Evolutionary conservation across 2,329 filamentous ascomycete species (phyloP), one percentile per base, ranked within the genome.

Genomic region (Nemania abortiva): DNA sequence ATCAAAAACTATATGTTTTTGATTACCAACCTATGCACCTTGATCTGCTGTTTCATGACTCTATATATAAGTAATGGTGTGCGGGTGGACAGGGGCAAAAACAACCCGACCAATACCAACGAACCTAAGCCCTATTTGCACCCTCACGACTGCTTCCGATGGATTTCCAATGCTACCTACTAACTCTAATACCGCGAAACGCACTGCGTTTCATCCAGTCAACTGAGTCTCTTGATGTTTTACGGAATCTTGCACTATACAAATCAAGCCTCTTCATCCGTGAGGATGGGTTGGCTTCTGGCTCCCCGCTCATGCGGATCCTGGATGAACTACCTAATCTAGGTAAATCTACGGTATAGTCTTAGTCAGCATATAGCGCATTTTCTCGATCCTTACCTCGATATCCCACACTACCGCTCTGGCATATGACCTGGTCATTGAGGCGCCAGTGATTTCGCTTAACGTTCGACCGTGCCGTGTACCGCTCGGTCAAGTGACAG

Each of bases 11-110:
- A 20, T 20, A 20, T 15, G 15, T 15, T 57, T 57, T 3, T 18
- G 5, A 45, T 42, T 57, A 57, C 54, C 34, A 42, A 57, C 42
- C 31, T 42, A 42, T 42, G 13, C 31, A 15, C 15, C 9, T 56
- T 9, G 15, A 39, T 20, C 18, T 2, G 3, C 31, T 18, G 31
- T 37, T 22, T 13, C 7, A 22, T 22, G 11, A 37, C 27, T 37
- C 52, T 20, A 52, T 52, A 52, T 47, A n/a, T 55, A 22, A 45
- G n/a, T 18, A 10, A 27, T 13, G 54, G 2, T 11, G 52, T 15
- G 42, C n/a, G 4, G 18, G 18, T n/a, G 15, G 42, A 47, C 42
- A n/a, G 18, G 42, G 42, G 10, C 4, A n/a, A 13, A 47, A 47
- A 47, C 4, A n/a, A 20, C 15, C 42, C 42, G 13, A 47, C 15